A percentile compares a stretch with the other conserved stretches of the same genome.
Evolutionary conservation across 257 asterid genomes (phyloP).

Genomic region (Handroanthus guayacan): DNA sequence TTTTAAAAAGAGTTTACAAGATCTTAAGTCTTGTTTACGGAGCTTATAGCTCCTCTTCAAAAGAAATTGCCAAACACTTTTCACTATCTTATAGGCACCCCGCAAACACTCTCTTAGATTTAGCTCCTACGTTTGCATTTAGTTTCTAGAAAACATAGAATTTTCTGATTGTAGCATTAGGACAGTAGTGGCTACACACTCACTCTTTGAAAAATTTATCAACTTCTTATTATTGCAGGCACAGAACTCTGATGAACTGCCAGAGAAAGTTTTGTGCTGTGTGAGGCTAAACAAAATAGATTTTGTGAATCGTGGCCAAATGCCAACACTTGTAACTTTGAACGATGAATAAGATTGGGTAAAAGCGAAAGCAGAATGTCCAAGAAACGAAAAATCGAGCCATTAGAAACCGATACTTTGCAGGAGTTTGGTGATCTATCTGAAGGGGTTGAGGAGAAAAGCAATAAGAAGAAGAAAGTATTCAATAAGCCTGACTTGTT

Average conservation of each 20-base stretch:
- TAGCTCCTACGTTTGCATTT: too few relatives aligned
- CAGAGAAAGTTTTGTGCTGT: conserved; percentile 88
- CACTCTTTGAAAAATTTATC: neutral
- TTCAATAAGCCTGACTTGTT: conserved; percentile 13
- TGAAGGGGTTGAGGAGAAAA: conserved; percentile 11
- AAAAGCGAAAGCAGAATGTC: neutral
- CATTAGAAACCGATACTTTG: conserved; percentile 18
- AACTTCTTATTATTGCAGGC: conserved; percentile 59
- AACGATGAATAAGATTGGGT: conserved; percentile 17
- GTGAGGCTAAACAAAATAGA: conserved; percentile 72
- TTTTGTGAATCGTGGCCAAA: conserved; percentile 66
- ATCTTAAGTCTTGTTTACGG: too few relatives aligned
- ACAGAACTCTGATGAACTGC: conserved; percentile 76
- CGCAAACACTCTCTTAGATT: too few relatives aligned
- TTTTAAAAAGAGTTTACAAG: too few relatives aligned
- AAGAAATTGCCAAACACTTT: too few relatives aligned
- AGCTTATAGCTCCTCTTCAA: too few relatives aligned
- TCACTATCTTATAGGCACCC: too few relatives aligned
- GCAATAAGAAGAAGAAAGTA: conserved; percentile 17
- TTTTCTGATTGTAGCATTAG: neutral
- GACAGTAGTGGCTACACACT: neutral
- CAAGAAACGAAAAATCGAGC: conserved; percentile 31
- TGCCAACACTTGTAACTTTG: conserved; percentile 57
- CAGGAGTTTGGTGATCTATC: conserved; percentile 5
- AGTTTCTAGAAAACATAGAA: neutral